phyloP scores from a whole-genome alignment of 2,329 filamentous ascomycete species.

The Pseudogymnoascus sp. region DNA sequence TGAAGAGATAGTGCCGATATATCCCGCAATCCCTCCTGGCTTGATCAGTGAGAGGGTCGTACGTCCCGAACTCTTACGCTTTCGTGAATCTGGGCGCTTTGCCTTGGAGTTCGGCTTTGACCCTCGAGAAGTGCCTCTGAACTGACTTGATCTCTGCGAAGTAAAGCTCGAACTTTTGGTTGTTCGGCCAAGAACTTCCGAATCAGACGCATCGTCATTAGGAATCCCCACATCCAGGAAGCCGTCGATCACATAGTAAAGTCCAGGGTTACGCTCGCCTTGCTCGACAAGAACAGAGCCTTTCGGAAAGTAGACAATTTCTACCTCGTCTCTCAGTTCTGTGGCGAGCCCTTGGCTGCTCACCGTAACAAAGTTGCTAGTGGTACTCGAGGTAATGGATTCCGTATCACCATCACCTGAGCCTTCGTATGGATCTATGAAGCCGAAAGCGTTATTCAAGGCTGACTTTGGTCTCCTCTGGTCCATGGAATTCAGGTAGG shows the following conservation, averaged over 20 bases:
- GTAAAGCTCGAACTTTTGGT: slow-evolving; percentile 12
- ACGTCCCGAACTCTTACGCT: slow-evolving; percentile 44
- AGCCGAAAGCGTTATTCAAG: slow-evolving; percentile 81
- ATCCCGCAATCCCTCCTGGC: slow-evolving; percentile 87
- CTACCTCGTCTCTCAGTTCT: slow-evolving; percentile 84
- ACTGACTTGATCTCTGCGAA: slow-evolving; percentile 31
- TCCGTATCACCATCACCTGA: slow-evolving; percentile 78
- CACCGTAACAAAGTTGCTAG: slow-evolving; percentile 49
- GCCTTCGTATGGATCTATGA: slow-evolving; percentile 77
- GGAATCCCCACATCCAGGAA: slow-evolving; percentile 93
- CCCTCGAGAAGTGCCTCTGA: slow-evolving; percentile 34
- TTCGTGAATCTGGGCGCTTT: slow-evolving; percentile 37
- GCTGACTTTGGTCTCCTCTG: slow-evolving; percentile 70
- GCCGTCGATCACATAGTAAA: slow-evolving; percentile 97
- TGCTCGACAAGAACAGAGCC: slow-evolving; percentile 92
- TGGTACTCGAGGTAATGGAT: slow-evolving; percentile 67
- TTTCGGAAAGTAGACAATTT: slow-evolving; percentile 96
- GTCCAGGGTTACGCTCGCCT: slow-evolving; percentile 88
- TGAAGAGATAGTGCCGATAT: slow-evolving; percentile 88
- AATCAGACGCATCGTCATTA: slow-evolving; percentile 38
- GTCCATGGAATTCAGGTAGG: slow-evolving; percentile 76
- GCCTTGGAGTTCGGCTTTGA: slow-evolving; percentile 18
- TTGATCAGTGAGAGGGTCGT: slow-evolving; percentile 85
- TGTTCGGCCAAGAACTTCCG: slow-evolving; percentile 24
- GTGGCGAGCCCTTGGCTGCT: slow-evolving; percentile 62